Evolutionary conservation across 1,284 basidiomycete species (phyloP), one percentile per base, ranked within the genome.

Genomic region (Stereum hirsutum): DNA sequence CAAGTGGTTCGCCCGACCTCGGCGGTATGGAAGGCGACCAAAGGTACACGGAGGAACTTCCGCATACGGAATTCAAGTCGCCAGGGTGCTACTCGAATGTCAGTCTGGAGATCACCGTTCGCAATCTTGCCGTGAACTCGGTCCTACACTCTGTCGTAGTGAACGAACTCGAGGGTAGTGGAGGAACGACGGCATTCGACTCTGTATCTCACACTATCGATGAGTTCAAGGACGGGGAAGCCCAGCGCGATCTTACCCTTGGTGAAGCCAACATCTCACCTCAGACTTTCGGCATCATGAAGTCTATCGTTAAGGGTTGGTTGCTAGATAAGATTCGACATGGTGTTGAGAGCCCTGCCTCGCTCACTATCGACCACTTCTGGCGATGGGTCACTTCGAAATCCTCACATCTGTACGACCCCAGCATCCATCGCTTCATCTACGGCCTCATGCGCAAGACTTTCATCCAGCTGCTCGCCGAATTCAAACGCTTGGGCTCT

Each of bases 401-500:
- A 38, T 72, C 81, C 3, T 89, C 93, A 25, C 77, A 83, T 47
- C 80, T 99, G 70, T 96, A 92, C 57, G 96, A 99, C 59, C 86
- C 94, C 1, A 87, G 91, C 41, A 72, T 99, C 5, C 92, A 98
- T 59, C 81, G 88, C 0, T 99, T 99, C 66, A 69, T 99, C 11
- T 87, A 94, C 52, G 89, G 93, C 7, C 75, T 99, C 41, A 99
- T 99, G 96, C 82, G 89, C 50, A 99, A 99, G 69, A 95, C 89
- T 0, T 94, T 99, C 61, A 87, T 98, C 35, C 96, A 99, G 64
- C 74, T 99, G 46, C 74, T 99, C 12, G 94, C 94, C 10, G 96
- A 99, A 62, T 96, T 98, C 69, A 94, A 90, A 58, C 80, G 96
- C 11, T 72, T 99, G 1, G 96, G 96, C 1, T 94, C 93, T 0